Conservation (phyloP, 441 rosid species). For the Pelargonium myrrhifolium region DNA sequence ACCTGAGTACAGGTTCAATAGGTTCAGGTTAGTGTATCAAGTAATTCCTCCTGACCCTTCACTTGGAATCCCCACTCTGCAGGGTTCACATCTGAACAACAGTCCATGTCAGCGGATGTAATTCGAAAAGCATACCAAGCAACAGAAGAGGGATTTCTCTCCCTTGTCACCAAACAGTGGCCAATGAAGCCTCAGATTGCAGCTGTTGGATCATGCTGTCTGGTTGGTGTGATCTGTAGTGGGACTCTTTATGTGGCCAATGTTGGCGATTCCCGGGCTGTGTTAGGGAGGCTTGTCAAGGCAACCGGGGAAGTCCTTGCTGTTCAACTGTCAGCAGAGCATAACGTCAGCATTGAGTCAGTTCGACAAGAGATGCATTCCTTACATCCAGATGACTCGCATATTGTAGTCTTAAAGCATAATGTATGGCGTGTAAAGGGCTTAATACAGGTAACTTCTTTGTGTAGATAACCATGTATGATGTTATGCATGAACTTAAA, state of each 20-base stretch:
- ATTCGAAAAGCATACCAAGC: constrained; percentile 80
- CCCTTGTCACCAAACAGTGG: constrained; percentile 71
- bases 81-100: constrained; percentile 84
- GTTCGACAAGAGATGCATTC: constrained; percentile 72
- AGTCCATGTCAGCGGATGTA: constrained; percentile 70
- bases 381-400: constrained; percentile 78
- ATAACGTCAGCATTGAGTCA: constrained; percentile 72
- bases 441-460: constrained; percentile 63
- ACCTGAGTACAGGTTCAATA: no score
- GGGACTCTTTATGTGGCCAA: constrained; percentile 83
- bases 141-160: constrained; percentile 83
- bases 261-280: constrained; percentile 89
- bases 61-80: constrained; percentile 5
- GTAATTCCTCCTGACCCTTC: no score
- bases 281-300: constrained; percentile 69
- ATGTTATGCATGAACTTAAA: neutral
- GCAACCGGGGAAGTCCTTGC: constrained; percentile 80
- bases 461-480: neutral
- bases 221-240: constrained; percentile 64
- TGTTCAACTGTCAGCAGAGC: constrained; percentile 79
- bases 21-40: no score
- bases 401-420: constrained; percentile 75
- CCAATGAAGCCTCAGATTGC: constrained; percentile 78
- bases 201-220: constrained; percentile 94
- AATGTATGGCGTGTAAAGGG: constrained; percentile 98